Evolutionary conservation across 805 yeast species (phyloP), one percentile per base, ranked within the genome.

Genomic region (Torulaspora microellipsoides): DNA sequence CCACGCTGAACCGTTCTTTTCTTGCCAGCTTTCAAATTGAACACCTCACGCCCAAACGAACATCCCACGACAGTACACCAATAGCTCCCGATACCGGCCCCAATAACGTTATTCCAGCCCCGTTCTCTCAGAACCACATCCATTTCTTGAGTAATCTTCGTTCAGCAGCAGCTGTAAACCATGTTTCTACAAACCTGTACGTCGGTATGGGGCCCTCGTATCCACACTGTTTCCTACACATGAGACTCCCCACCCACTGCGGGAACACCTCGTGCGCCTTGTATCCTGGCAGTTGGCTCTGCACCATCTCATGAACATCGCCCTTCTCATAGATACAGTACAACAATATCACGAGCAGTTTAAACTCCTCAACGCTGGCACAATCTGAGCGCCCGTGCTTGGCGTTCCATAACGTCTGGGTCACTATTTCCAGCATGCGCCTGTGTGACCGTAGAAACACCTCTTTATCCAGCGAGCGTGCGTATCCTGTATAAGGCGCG

Each of bases 351-450:
- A 34, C 5, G 11, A 14, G 37, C 11, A 15, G 37, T 9, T 34
- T 15, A 9, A 15, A 34, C 37, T 34, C 37, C 6, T 15, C 27
- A 3, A 34, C 13, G 27, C 27, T 15, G 11, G 33, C 37, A 15
- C 37, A 15, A 15, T 34, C 37, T 11, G 37, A 34, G 27, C 28
- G 37, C 20, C 37, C 37, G 12, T 34, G 28, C 12, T 34, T 34
- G 27, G n/a, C 37, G 8, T 34, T 9, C 37, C 27, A 34, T 13
- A 15, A 9, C 1, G 37, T 15, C 27, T 15, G 4, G 11, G 27
- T 5, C 20, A 17, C 20, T 3, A 17, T 17, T 4, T 17, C 20
- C 37, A 34, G 27, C 37, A 34, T 34, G 27, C 37, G 11, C 27
- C 27, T 15, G 15, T 34, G 25, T 15, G 27, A 34, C 37, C 20